phyloP scores from a whole-genome alignment of 73 alveolate genomes.

The Paramecium octaurelia region DNA sequence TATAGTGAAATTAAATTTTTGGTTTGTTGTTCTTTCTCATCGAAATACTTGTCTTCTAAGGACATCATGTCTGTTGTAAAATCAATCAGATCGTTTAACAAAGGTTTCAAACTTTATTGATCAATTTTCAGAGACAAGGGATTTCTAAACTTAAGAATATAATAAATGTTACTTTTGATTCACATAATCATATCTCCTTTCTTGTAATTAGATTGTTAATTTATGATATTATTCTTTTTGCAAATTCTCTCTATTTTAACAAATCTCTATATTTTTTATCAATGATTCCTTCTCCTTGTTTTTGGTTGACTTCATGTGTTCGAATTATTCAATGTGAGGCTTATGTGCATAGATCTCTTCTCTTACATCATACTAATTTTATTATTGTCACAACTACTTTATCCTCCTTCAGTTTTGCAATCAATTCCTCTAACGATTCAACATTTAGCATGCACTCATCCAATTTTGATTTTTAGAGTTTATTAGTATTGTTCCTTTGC shows the following conservation, averaged over 20 bases:
- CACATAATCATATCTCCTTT: not conserved
- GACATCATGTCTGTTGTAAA: not conserved
- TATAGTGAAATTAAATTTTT: not conserved
- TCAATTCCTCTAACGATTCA: not conserved
- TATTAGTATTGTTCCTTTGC: not conserved
- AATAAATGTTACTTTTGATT: not conserved
- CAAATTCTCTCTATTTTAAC: not conserved
- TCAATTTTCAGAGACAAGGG: constrained; percentile 9
- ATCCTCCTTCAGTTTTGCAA: not conserved
- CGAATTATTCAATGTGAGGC: not conserved
- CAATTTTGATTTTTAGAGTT: not conserved
- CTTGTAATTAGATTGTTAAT: not conserved
- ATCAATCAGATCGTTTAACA: not conserved
- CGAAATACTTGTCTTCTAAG: not conserved
- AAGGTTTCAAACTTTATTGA: not conserved
- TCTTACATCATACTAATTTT: not conserved
- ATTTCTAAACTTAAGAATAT: constrained; percentile 17
- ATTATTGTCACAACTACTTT: not conserved
- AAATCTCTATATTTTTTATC: not conserved
- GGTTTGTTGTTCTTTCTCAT: not conserved
- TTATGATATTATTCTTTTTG: not conserved
- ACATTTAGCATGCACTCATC: not conserved
- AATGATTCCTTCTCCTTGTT: not conserved
- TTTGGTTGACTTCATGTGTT: not conserved
- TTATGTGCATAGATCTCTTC: constrained; percentile 15